A percentile compares a stretch with the other conserved stretches of the same genome.
phyloP scores from a whole-genome alignment of 2,329 filamentous ascomycete genomes.

The Periconia sp. region DNA sequence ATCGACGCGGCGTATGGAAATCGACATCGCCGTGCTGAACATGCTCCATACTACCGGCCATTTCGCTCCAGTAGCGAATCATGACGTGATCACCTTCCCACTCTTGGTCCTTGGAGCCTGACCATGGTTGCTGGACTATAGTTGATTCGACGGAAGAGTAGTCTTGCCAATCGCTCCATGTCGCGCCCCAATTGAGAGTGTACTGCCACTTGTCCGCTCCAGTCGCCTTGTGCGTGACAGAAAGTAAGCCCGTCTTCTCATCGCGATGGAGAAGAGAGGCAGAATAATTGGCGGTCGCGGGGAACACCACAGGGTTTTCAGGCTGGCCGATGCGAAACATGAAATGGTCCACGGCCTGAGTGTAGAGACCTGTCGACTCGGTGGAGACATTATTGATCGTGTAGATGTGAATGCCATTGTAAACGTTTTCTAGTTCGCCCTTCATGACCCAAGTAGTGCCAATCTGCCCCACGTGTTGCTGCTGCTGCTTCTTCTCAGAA shows the following conservation, averaged over 20 bases:
- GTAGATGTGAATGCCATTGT: slow-evolving; percentile 66
- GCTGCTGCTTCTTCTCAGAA: slow-evolving; percentile 12
- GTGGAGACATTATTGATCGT: slow-evolving; percentile 62
- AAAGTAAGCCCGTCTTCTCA: slow-evolving; percentile 49
- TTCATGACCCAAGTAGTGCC: slow-evolving; percentile 61
- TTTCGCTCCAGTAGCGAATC: slow-evolving; percentile 67
- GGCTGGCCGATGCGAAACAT: slow-evolving; percentile 64
- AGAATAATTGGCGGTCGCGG: slow-evolving; percentile 64
- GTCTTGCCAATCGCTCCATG: slow-evolving; percentile 64
- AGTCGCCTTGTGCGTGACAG: slow-evolving; percentile 64
- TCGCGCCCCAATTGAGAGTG: slow-evolving; percentile 65
- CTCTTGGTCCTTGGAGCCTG: slow-evolving; percentile 62
- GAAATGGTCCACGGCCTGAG: slow-evolving; percentile 64
- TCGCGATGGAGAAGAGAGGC: slow-evolving; percentile 56
- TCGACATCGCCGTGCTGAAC: slow-evolving; percentile 64
- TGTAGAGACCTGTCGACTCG: slow-evolving; percentile 49
- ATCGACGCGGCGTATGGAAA: slow-evolving; percentile 53
- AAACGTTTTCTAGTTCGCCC: slow-evolving; percentile 61
- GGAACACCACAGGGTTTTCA: slow-evolving; percentile 67
- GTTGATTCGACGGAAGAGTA: slow-evolving; percentile 61
- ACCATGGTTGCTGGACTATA: slow-evolving; percentile 60
- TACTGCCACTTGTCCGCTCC: slow-evolving; percentile 69
- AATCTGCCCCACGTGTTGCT: slow-evolving; percentile 58
- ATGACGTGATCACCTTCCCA: slow-evolving; percentile 69
- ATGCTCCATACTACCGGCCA: slow-evolving; percentile 65